Base-by-base conservation (phyloP, 2,329 filamentous ascomycete genomes). In the Domatiomyces globalis region DNA sequence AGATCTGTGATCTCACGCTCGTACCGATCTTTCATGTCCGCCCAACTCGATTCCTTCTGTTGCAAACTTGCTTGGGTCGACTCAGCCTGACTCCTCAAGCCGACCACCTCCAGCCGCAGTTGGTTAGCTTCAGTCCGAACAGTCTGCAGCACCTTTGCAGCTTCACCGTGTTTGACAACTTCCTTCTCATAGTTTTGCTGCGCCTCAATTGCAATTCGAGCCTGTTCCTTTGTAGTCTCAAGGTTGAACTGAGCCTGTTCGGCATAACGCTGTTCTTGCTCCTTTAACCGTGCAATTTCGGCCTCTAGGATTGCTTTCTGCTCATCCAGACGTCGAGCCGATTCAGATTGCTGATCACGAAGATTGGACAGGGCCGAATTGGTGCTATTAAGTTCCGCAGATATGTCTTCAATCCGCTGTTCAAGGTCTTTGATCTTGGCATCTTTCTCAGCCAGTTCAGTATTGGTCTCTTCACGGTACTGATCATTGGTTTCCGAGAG, bases 131-230 rank as follows among this genome's bases (percentile, higher is more conserved):
- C 87, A 3, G 75, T 74, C 49, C 92, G 85, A 47, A 95, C 73
- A 49, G 76, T 76, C 60, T 94, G 87, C 12, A 95, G 74, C 36
- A 80, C 79, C 68, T 88, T 89, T 10, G 90, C 87, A n/a, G 90
- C 92, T 58, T 95, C 87, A 1, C 89, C 90, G 68, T 98, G 92
- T 71, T 92, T 95, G 62, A 95, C 79, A 9, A 98, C 76, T 66
- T 98, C 92, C 56, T 83, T 83, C 66, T 98, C 94, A 64, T 98
- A 98, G 60, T 92, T 89, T 63, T 94, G 84, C 65, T 98, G 92
- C 2, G 92, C 88, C 66, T 87, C 85, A 49, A 87, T 83, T 2
- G 92, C 88, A 62, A 98, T 96, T 45, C 94, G 85, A 25, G 90
- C 89, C 67, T 98, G 92, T 0, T 87, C 83, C 55, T 92, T 89